These are phyloP conservation scores for Alternaria sp. DNA, from an alignment of 2,329 filamentous ascomycete genomes.

Conservation along the genomic window DNA sequence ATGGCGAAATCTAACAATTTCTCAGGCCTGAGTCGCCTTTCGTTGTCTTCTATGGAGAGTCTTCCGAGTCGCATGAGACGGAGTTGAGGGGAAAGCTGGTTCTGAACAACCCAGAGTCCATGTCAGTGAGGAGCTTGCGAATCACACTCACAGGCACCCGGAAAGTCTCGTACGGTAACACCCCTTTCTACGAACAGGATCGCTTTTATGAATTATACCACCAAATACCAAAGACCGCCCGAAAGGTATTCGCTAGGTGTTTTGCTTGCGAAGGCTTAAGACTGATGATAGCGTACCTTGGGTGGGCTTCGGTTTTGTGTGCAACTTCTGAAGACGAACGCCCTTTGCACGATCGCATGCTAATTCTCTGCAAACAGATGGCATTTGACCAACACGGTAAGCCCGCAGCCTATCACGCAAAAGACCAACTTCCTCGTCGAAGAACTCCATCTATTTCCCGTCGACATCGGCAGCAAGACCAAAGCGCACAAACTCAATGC, in stretches of 20 bases:
- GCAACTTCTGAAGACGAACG: not conserved
- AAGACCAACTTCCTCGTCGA: slow-evolving; percentile 59
- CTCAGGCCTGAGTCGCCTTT: slow-evolving; percentile 56
- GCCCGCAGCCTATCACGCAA: slow-evolving; percentile 54
- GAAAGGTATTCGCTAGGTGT: not conserved
- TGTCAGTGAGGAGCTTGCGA: slow-evolving; percentile 57
- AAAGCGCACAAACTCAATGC: slow-evolving; percentile 60
- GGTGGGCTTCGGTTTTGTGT: not conserved
- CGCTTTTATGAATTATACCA: not conserved
- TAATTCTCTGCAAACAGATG: slow-evolving; percentile 38
- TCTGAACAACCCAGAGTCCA: slow-evolving; percentile 57
- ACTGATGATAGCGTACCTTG: not conserved
- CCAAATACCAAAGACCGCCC: not conserved
- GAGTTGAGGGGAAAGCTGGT: slow-evolving; percentile 58
- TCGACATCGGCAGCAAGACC: slow-evolving; percentile 46
- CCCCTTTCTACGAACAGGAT: not conserved
- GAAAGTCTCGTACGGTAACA: slow-evolving; percentile 54
- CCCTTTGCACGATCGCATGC: slow-evolving; percentile 7
- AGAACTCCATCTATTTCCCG: slow-evolving; percentile 55
- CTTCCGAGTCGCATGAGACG: slow-evolving; percentile 55
- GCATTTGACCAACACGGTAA: slow-evolving; percentile 49
- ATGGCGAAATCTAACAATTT: slow-evolving; percentile 5
- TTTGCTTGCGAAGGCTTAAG: not conserved
- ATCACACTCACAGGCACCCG: slow-evolving; percentile 58
- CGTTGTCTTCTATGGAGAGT: slow-evolving; percentile 59